phyloP scores from a whole-genome alignment of 73 alveolate genomes.

The Strombidium stylifer region DNA sequence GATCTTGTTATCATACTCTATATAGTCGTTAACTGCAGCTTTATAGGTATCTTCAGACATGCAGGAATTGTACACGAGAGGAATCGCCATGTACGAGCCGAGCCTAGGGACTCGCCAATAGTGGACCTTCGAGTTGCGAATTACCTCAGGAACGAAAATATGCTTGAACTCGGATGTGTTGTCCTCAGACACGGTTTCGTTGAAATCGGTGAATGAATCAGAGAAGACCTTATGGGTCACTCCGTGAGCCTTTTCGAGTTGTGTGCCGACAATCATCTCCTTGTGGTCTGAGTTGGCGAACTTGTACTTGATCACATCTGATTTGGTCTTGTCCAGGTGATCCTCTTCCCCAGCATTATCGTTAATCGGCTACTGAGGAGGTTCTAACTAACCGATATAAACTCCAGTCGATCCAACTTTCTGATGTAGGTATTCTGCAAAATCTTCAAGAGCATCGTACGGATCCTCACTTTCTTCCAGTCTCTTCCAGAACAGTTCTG shows the following conservation, averaged over 20 bases:
- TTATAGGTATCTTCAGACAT: constrained; percentile 72
- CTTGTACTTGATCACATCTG: constrained; percentile 74
- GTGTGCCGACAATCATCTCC: constrained; percentile 62
- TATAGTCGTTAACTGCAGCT: constrained; percentile 70
- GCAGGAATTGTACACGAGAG: constrained; percentile 69
- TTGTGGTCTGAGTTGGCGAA: constrained; percentile 73
- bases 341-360: constrained; percentile 87
- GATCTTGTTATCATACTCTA: background rate
- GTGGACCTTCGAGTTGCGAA: constrained; percentile 76
- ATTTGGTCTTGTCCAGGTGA: constrained; percentile 75
- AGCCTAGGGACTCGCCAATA: constrained; percentile 86
- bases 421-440: constrained; percentile 57
- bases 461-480: constrained; percentile 52
- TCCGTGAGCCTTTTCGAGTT: constrained; percentile 63
- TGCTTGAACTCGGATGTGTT: background rate
- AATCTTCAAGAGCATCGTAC: constrained; percentile 51
- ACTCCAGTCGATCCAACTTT: constrained; percentile 86
- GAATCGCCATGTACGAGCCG: constrained; percentile 80
- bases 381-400: constrained; percentile 79
- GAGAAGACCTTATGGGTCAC: constrained; percentile 26
- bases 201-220: background rate
- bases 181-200: background rate
- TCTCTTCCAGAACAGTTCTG: no score
- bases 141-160: constrained; percentile 75
- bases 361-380: constrained; percentile 56